These are phyloP conservation scores for Pestalotiopsis sp. DNA, from an alignment of 2,329 filamentous ascomycete genomes.

Conservation along the genomic window DNA sequence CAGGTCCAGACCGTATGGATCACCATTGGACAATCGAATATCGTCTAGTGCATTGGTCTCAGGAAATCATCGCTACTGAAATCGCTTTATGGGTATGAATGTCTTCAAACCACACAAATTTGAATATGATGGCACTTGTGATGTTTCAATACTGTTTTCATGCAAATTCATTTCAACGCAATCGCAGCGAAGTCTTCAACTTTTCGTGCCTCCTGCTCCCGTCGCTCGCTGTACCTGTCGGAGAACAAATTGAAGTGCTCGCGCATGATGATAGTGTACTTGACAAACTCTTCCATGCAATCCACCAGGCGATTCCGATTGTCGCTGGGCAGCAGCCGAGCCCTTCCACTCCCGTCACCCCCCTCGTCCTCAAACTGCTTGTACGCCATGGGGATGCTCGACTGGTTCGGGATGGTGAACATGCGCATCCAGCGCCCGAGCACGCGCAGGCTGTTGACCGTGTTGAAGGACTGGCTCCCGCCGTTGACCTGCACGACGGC, in stretches of 20 bases:
- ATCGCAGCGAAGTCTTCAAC: not conserved
- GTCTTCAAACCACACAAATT: no score
- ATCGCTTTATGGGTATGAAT: no score
- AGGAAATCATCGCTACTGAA: no score
- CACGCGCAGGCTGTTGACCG: conserved; percentile 66
- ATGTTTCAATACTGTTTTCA: no score
- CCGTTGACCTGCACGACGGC: conserved; percentile 65
- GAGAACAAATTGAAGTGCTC: conserved; percentile 62
- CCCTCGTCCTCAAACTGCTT: conserved; percentile 62
- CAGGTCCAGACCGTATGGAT: no score
- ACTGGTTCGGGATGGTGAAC: conserved; percentile 69
- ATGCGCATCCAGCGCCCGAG: conserved; percentile 72
- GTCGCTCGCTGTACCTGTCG: conserved; percentile 65
- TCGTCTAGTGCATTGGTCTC: no score
- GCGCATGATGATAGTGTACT: conserved; percentile 68
- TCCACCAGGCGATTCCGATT: conserved; percentile 65
- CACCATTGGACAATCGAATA: no score
- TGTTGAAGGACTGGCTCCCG: conserved; percentile 69
- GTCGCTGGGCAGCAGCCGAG: conserved; percentile 52
- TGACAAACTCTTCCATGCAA: conserved; percentile 72
- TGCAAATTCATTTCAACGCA: not conserved
- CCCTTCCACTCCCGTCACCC: conserved; percentile 26
- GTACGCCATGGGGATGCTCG: conserved; percentile 64
- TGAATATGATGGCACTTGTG: no score
- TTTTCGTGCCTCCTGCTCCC: conserved; percentile 13